Percentiles rank a stretch among this genome's conserved stretches.
Evolutionary conservation across 176 grass and related monocot genomes (phyloP).

Genomic region (Carex myosuroides): DNA sequence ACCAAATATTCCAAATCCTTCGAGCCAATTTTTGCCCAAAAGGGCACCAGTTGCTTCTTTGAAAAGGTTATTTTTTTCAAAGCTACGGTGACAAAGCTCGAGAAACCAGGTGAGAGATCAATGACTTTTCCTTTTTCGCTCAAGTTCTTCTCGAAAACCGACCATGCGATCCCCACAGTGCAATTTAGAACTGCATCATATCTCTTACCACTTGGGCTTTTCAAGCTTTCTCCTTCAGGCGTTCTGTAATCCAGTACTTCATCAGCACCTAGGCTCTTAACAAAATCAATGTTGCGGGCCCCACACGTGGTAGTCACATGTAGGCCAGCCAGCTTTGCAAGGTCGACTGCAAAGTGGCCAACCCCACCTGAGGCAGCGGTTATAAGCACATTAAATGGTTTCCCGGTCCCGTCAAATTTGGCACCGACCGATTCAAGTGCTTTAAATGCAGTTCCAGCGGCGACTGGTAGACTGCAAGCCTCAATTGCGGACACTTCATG

Average conservation of each 20-base stretch:
- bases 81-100: not conserved
- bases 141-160: conserved; percentile 28
- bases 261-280: conserved; percentile 33
- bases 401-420: conserved; percentile 26
- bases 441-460: conserved; percentile 25
- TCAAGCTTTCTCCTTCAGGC: conserved; percentile 16
- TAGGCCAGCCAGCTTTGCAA: conserved; percentile 32
- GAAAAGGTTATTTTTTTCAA: conserved; percentile 25
- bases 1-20: conserved; percentile 24
- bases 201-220: conserved; percentile 32
- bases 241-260: conserved; percentile 46
- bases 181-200: conserved; percentile 44
- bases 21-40: not conserved
- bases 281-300: conserved; percentile 35
- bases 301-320: conserved; percentile 48
- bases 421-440: conserved; percentile 25
- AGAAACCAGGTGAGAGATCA: conserved; percentile 28
- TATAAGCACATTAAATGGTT: conserved; percentile 31
- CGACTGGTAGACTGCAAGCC: conserved; percentile 27
- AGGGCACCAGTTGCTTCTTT: conserved; percentile 32
- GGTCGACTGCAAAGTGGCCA: conserved; percentile 37
- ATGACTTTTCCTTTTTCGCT: conserved; percentile 22
- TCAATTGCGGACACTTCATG: conserved; percentile 16
- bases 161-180: conserved; percentile 22
- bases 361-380: conserved; percentile 38